A percentile compares a stretch with the other conserved stretches of the same genome.
Conservation (phyloP, 2,329 filamentous ascomycete species). For the Lachnellula suecica region DNA sequence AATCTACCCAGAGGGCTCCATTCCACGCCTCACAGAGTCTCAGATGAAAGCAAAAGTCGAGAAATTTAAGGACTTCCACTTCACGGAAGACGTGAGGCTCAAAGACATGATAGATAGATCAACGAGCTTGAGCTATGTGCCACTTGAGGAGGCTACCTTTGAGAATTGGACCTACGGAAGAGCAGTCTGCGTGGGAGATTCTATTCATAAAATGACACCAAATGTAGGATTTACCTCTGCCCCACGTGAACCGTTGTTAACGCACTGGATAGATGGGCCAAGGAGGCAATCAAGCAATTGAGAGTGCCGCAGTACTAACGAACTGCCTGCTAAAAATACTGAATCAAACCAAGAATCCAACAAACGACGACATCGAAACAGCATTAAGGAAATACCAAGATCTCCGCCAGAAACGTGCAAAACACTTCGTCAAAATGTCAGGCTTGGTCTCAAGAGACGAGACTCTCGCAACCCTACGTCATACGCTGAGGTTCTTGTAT, state of each 20-base stretch:
- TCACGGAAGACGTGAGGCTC: slow-evolving; percentile 15
- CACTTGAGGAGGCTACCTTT: slow-evolving; percentile 21
- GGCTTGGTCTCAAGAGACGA: slow-evolving; percentile 15
- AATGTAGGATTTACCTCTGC: slow-evolving; percentile 24
- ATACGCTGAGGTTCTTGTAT: slow-evolving; percentile 19
- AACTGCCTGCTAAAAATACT: slow-evolving; percentile 27
- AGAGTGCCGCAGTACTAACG: slow-evolving; percentile 37
- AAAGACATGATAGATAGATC: slow-evolving; percentile 11
- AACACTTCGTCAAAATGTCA: slow-evolving; percentile 16
- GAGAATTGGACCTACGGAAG: slow-evolving; percentile 23
- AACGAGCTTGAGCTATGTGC: slow-evolving; percentile 8
- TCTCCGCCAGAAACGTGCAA: slow-evolving; percentile 8
- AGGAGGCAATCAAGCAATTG: slow-evolving; percentile 41
- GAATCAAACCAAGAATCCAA: not conserved
- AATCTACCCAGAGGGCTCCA: slow-evolving; percentile 9
- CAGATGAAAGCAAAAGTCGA: slow-evolving; percentile 12
- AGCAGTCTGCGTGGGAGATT: slow-evolving; percentile 26
- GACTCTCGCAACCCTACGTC: slow-evolving; percentile 8
- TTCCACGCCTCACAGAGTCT: slow-evolving; percentile 19
- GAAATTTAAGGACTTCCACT: slow-evolving; percentile 12
- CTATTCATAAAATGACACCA: slow-evolving; percentile 30
- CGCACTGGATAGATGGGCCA: slow-evolving; percentile 36
- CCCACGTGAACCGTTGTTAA: not conserved
- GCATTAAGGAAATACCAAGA: slow-evolving; percentile 16
- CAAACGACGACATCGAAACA: not conserved